Percentiles rank a stretch among this genome's conserved stretches.
Evolutionary conservation across 169 alveolate genomes (phyloP).

Genomic region (Babesia ovata): DNA sequence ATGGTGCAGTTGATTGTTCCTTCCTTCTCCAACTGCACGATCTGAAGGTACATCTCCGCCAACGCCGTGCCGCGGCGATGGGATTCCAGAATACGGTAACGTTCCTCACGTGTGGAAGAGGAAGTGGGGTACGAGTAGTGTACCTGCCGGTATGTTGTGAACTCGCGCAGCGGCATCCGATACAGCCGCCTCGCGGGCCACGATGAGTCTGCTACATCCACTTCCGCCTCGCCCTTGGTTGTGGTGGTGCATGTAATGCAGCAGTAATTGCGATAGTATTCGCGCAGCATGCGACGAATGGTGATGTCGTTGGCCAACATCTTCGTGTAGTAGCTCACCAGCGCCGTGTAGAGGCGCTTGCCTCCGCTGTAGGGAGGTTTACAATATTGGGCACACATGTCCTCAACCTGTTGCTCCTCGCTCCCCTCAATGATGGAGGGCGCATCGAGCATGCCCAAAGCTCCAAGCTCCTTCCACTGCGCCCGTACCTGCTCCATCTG

Average conservation of each 20-base stretch:
- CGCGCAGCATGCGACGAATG: conserved; percentile 67
- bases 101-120: conserved; percentile 11
- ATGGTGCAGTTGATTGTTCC: conserved; percentile 61
- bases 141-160: conserved; percentile 24
- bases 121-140: conserved; percentile 48
- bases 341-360: conserved; percentile 68
- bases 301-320: conserved; percentile 70
- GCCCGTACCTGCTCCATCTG: conserved; percentile 43
- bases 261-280: conserved; percentile 70
- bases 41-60: conserved; percentile 65
- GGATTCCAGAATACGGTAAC: conserved; percentile 17
- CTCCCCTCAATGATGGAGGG: conserved; percentile 65
- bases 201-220: conserved; percentile 68
- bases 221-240: conserved; percentile 69
- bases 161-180: conserved; percentile 66
- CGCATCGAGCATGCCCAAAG: conserved; percentile 30
- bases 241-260: conserved; percentile 75
- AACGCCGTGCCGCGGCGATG: conserved; percentile 29
- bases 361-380: conserved; percentile 64
- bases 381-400: conserved; percentile 66
- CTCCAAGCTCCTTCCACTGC: conserved; percentile 33
- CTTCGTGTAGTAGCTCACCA: conserved; percentile 73
- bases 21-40: conserved; percentile 70
- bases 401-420: conserved; percentile 71
- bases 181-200: conserved; percentile 65